These are phyloP conservation scores for Hyphodiscus sp. DNA, from an alignment of 2,329 filamentous ascomycete species.

Conservation along the genomic window DNA sequence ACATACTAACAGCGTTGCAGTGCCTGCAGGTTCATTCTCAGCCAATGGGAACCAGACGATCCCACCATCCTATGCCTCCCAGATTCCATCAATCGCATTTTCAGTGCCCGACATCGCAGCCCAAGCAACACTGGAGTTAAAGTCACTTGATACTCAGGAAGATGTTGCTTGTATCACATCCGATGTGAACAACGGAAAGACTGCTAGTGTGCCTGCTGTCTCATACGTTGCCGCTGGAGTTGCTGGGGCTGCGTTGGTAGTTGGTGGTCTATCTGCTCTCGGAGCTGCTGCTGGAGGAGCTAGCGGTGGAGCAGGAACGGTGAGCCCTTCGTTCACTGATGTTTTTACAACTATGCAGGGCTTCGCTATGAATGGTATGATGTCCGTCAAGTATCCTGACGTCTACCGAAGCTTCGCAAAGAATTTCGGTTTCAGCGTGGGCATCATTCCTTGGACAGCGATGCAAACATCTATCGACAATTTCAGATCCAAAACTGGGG, in stretches of 20 bases:
- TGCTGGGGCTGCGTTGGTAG: slow-evolving; percentile 71
- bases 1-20: slow-evolving; percentile 33
- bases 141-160: slow-evolving; percentile 48
- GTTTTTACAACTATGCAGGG: slow-evolving; percentile 87
- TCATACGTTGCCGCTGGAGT: slow-evolving; percentile 80
- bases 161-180: slow-evolving; percentile 80
- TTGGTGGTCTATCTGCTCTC: slow-evolving; percentile 66
- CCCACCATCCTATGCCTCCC: slow-evolving; percentile 55
- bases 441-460: slow-evolving; percentile 72
- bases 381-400: slow-evolving; percentile 79
- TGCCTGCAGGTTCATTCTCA: slow-evolving; percentile 68
- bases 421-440: slow-evolving; percentile 90
- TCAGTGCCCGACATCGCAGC: slow-evolving; percentile 85
- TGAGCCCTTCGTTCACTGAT: slow-evolving; percentile 80
- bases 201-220: slow-evolving; percentile 66
- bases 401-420: slow-evolving; percentile 85
- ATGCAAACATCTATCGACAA: slow-evolving; percentile 78
- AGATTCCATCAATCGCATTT: slow-evolving; percentile 87
- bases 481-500: slow-evolving; percentile 75
- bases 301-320: slow-evolving; percentile 51
- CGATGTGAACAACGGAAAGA: slow-evolving; percentile 80
- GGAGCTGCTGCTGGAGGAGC: slow-evolving; percentile 47
- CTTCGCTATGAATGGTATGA: slow-evolving; percentile 93
- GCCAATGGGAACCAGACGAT: slow-evolving; percentile 68
- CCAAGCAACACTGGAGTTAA: slow-evolving; percentile 71